A percentile compares a stretch with the other conserved stretches of the same genome.
phyloP scores from a whole-genome alignment of 2,329 filamentous ascomycete genomes.

The Hypoxylon sp. region DNA sequence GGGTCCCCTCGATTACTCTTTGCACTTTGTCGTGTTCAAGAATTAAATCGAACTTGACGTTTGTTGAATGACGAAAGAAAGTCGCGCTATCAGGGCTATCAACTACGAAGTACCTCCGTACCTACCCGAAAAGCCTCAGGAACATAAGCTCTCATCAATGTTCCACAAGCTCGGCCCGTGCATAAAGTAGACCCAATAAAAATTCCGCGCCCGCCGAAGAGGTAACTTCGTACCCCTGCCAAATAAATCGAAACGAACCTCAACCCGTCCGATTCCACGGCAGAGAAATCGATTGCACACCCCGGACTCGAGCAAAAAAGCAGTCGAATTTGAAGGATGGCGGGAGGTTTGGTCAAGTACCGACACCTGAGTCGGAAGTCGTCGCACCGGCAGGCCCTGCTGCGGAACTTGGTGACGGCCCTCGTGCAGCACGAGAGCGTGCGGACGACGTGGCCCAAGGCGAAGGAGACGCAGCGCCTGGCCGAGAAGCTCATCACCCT shows the following conservation, averaged over 20 bases:
- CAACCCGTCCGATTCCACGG: constrained; percentile 8
- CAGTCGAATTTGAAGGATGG: constrained; percentile 69
- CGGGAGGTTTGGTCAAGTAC: constrained; percentile 87
- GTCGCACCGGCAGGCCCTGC: constrained; percentile 88
- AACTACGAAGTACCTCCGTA: constrained; percentile 1
- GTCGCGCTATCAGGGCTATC: constrained; percentile 40
- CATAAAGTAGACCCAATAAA: constrained; percentile 16
- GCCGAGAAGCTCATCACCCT: constrained; percentile 95
- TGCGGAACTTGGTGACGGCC: constrained; percentile 95
- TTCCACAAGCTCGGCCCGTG: constrained; percentile 11
- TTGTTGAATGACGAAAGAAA: constrained; percentile 35
- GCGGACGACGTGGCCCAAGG: constrained; percentile 94
- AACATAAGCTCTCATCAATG: too few species aligned
- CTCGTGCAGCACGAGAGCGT: constrained; percentile 95
- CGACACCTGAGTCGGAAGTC: constrained; percentile 88
- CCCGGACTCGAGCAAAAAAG: constrained; percentile 8
- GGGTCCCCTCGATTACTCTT: too few species aligned
- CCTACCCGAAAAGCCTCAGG: constrained; percentile 4
- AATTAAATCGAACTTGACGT: constrained; percentile 21
- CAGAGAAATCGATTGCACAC: constrained; percentile 10
- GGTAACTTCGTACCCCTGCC: constrained; percentile 30
- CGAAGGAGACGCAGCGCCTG: constrained; percentile 93
- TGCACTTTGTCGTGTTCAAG: background rate
- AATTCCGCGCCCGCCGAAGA: constrained; percentile 21
- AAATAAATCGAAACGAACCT: constrained; percentile 11